Evolutionary conservation across 352 stramenopile species (phyloP), one percentile per base, ranked within the genome.

Genomic region (Blastocystis hominis): DNA sequence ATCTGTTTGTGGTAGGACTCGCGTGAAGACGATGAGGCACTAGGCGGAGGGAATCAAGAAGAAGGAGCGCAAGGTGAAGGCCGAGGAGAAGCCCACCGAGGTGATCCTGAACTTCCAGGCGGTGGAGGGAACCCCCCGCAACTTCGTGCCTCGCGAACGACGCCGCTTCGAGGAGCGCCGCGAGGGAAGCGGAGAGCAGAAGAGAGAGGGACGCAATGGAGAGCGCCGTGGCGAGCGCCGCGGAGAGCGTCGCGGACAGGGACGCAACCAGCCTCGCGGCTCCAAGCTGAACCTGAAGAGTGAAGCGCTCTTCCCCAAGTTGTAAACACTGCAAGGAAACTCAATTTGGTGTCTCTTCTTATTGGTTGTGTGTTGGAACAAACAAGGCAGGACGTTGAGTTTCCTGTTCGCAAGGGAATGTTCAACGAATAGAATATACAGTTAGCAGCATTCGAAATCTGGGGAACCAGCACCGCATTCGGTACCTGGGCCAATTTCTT

Each of bases 221-320:
- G 34, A 80, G 20, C 70, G 54, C 34, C 53, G 34, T 64, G 70
- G 20, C 24, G 38, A 61, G 13, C 0, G 10, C 7, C 38, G 44
- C 20, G 42, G 44, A 9, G 36, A n/a, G 0, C 64, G 64, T 75
- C 10, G 10, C n/a, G n/a, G 42, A 47, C 64, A n/a, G 9, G 36
- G 46, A 47, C 20, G 24, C 20, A 10, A 20, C 50, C 64, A 34
- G 0, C 36, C 36, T 42, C 54, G 70, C n/a, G 55, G 17, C 46
- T 53, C 72, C 56, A 84, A 84, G 72, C 20, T 84, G 13, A 61
- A 84, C 44, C 47, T 84, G 53, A 84, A 68, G 72, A 84, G 62
- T 34, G 72, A 84, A 4, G 50, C 50, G 50, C 47, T 53, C 10
- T 84, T 84, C 72, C 72, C 72, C n/a, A 84, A 84, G 72, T 53